Percentiles rank a stretch among this genome's conserved stretches.
Conservation (phyloP, 75 land plant species). For the Pinus taeda region DNA sequence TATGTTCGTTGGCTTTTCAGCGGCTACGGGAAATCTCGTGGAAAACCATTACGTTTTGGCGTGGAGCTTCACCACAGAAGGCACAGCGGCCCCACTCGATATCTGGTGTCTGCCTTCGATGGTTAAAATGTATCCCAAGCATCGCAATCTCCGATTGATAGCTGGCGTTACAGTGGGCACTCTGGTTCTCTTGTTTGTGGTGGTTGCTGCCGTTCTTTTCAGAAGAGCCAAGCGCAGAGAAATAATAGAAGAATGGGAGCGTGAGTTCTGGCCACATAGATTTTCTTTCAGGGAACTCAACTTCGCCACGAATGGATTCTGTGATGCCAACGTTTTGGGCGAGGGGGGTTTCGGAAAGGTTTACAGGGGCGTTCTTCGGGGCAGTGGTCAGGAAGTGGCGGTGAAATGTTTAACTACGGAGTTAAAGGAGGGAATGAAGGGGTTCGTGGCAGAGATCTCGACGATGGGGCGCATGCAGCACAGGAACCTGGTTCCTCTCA, state of each 20-base stretch:
- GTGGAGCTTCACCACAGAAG: conserved; percentile 56
- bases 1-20: conserved; percentile 67
- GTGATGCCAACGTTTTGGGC: conserved; percentile 20
- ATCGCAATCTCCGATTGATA: background rate
- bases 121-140: background rate
- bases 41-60: conserved; percentile 46
- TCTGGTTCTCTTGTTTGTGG: background rate
- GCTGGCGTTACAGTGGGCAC: background rate
- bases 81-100: conserved; percentile 28
- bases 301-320: background rate
- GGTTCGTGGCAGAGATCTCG: too few species aligned
- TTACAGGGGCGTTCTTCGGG: conserved; percentile 38
- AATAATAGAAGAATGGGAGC: background rate
- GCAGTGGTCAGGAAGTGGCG: background rate
- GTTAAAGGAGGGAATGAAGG: too few species aligned
- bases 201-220: background rate
- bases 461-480: too few species aligned
- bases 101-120: conserved; percentile 36
- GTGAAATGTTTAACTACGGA: too few species aligned
- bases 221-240: background rate
- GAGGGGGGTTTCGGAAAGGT: conserved; percentile 51
- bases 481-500: too few species aligned
- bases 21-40: conserved; percentile 33
- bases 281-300: background rate
- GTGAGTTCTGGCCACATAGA: background rate